Evolutionary conservation across 2,329 filamentous ascomycete species (phyloP).

Genomic region (Bipolaris bicolor): DNA sequence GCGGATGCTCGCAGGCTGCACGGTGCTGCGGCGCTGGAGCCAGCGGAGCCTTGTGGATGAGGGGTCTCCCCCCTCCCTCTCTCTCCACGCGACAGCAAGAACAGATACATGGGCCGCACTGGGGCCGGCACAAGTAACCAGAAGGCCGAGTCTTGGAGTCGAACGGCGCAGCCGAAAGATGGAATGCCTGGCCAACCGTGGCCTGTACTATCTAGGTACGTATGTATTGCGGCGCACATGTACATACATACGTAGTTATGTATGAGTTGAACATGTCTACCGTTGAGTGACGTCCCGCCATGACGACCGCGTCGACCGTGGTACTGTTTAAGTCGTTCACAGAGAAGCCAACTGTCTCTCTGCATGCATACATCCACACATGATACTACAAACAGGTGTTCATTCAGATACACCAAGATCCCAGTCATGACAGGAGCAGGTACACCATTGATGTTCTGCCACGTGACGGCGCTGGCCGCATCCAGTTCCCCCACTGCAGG

Average conservation of each 20-base stretch:
- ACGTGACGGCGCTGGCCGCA: constrained; percentile 5
- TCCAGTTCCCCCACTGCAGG: constrained; percentile 12
- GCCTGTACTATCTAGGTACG: neutral
- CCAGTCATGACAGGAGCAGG: neutral
- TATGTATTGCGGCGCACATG: neutral
- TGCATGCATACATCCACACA: neutral
- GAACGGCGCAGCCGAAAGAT: too few relatives aligned
- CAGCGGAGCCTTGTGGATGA: neutral
- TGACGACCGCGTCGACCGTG: neutral
- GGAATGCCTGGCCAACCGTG: neutral
- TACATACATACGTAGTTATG: neutral
- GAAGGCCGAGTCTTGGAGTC: neutral
- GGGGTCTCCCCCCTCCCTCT: neutral
- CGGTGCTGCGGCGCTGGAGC: constrained; percentile 2
- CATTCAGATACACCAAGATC: too few relatives aligned
- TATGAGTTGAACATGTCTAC: neutral
- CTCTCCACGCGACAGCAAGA: neutral
- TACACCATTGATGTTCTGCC: constrained; percentile 8
- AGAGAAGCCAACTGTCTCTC: neutral
- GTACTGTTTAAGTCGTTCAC: neutral
- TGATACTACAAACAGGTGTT: neutral
- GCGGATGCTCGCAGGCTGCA: constrained; percentile 1
- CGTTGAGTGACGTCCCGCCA: neutral
- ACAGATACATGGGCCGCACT: constrained; percentile 5
- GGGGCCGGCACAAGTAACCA: constrained; percentile 10